phyloP scores from a whole-genome alignment of 352 stramenopile species.

The Phytophthora fragariae region DNA sequence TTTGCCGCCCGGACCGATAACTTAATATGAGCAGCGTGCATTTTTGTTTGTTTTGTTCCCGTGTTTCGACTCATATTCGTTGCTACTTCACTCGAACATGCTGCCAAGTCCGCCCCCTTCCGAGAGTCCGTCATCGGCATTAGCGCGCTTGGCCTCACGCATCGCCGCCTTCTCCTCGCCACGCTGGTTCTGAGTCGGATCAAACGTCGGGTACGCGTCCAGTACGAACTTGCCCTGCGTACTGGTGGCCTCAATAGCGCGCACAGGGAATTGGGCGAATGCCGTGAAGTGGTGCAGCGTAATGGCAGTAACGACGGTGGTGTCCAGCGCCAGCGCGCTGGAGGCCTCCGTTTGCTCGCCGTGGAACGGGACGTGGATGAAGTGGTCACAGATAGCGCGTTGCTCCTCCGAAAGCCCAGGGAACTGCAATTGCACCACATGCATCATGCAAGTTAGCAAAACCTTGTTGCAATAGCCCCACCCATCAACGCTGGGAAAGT shows the following conservation, averaged over 20 bases:
- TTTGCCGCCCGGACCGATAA: slow-evolving; percentile 38
- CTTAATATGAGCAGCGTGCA: slow-evolving; percentile 44
- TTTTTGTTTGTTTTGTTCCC: slow-evolving; percentile 25
- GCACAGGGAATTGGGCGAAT: slow-evolving; percentile 66
- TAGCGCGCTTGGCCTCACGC: slow-evolving; percentile 56
- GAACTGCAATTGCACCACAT: slow-evolving; percentile 31
- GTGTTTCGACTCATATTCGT: slow-evolving; percentile 3
- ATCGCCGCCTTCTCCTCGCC: slow-evolving; percentile 50
- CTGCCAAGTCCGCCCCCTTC: slow-evolving; percentile 49
- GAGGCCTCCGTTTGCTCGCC: slow-evolving; percentile 50
- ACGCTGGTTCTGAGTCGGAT: slow-evolving; percentile 38
- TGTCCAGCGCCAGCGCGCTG: slow-evolving; percentile 53
- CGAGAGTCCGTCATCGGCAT: slow-evolving; percentile 51
- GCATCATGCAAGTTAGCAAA: slow-evolving; percentile 4
- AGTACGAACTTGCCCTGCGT: slow-evolving; percentile 85
- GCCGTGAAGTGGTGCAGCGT: slow-evolving; percentile 74
- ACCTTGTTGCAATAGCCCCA: not conserved
- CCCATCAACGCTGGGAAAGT: not conserved
- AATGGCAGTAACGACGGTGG: slow-evolving; percentile 71
- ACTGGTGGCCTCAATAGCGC: slow-evolving; percentile 64
- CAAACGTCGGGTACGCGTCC: slow-evolving; percentile 64
- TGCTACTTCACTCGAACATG: slow-evolving; percentile 50
- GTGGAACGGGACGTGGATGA: slow-evolving; percentile 69
- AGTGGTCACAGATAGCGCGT: slow-evolving; percentile 68
- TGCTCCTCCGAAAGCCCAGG: slow-evolving; percentile 65